phyloP scores from a whole-genome alignment of 352 stramenopile genomes.

The Globisporangium carolinianum region DNA sequence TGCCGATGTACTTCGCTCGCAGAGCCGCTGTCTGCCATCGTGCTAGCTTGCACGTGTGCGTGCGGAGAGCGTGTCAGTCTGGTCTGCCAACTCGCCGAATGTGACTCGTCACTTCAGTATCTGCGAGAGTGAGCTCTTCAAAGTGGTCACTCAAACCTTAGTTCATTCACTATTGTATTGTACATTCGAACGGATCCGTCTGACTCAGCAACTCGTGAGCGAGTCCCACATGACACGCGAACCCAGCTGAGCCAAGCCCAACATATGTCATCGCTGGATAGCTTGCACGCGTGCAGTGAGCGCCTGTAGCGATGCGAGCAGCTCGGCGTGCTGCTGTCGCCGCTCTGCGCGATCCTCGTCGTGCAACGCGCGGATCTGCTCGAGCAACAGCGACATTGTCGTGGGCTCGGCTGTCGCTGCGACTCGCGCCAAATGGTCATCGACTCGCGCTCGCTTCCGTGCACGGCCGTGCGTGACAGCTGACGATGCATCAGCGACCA shows the following conservation, averaged over 20 bases:
- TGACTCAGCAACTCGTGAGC: too few relatives aligned
- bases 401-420: conserved; percentile 6
- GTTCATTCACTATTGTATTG: not conserved
- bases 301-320: conserved; percentile 41
- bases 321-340: conserved; percentile 45
- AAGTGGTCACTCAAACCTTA: not conserved
- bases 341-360: conserved; percentile 37
- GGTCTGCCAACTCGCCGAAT: too few relatives aligned
- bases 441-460: conserved; percentile 4
- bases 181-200: too few relatives aligned
- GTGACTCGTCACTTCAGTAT: not conserved
- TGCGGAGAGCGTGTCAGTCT: not conserved
- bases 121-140: not conserved
- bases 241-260: too few relatives aligned
- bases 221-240: too few relatives aligned
- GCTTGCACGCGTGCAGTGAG: conserved; percentile 23
- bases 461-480: not conserved
- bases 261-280: not conserved
- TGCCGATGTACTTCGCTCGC: conserved; percentile 19
- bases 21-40: conserved; percentile 18
- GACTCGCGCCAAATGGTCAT: not conserved
- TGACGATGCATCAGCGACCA: not conserved
- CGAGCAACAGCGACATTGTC: conserved; percentile 13
- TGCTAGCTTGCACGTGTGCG: not conserved
- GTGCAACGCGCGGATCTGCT: conserved; percentile 28